Conservation (phyloP, 768 basidiomycete genomes). For the Lactifluus volemus region DNA sequence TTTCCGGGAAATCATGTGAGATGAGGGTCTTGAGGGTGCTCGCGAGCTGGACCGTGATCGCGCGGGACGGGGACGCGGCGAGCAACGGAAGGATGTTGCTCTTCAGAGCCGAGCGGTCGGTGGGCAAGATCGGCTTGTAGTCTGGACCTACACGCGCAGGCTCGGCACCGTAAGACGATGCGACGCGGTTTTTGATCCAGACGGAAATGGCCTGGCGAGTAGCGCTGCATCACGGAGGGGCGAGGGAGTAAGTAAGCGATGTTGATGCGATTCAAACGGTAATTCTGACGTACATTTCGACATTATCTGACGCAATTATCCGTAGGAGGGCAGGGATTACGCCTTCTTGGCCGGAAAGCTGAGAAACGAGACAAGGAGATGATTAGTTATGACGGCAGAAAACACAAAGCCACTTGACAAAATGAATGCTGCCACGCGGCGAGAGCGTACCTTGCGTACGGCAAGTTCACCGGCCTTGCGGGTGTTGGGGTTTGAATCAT, state of each 20-base stretch:
- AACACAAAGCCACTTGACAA: constrained; percentile 1
- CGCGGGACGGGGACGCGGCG: constrained; percentile 53
- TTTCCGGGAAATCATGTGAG: constrained; percentile 66
- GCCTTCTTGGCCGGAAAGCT: constrained; percentile 78
- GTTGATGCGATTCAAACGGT: neutral
- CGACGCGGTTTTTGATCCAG: constrained; percentile 87
- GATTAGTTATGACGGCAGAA: constrained; percentile 7
- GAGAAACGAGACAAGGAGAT: neutral
- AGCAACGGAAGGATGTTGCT: constrained; percentile 60
- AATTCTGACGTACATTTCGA: constrained; percentile 58
- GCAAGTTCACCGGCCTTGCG: constrained; percentile 81
- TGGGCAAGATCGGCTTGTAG: constrained; percentile 47
- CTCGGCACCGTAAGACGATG: constrained; percentile 52
- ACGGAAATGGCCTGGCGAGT: constrained; percentile 81
- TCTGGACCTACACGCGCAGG: constrained; percentile 42
- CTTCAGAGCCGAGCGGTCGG: constrained; percentile 71
- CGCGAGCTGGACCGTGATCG: constrained; percentile 69
- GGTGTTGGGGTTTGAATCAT: constrained; percentile 77
- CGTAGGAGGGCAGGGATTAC: constrained; percentile 77
- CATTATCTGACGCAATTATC: constrained; percentile 70
- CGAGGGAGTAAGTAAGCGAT: neutral
- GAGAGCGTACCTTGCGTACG: constrained; percentile 62
- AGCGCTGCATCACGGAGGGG: constrained; percentile 36
- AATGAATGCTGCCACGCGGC: neutral
- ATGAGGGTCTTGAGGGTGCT: constrained; percentile 66